Conservation (phyloP, 1,139 yeast species). For the Geotrichum siamense region DNA sequence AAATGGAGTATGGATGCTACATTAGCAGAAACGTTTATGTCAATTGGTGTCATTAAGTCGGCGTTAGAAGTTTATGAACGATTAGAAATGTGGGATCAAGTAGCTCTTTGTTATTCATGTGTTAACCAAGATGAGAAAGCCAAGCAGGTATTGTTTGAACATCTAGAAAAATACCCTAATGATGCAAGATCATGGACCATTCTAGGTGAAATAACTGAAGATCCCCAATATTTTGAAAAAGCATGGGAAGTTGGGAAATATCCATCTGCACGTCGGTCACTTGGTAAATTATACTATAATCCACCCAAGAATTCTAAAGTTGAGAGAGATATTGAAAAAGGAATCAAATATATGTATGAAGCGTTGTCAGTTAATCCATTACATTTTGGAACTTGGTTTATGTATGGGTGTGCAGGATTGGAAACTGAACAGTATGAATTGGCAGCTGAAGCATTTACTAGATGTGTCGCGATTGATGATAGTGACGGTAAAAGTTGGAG, state of each 20-base stretch:
- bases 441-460: conserved; percentile 88
- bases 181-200: conserved; percentile 84
- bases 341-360: conserved; percentile 65
- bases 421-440: conserved; percentile 64
- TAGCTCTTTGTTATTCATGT: conserved; percentile 86
- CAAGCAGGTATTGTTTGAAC: conserved; percentile 46
- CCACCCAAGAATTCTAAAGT: conserved; percentile 56
- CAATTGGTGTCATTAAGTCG: conserved; percentile 75
- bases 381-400: conserved; percentile 78
- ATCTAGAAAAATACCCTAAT: conserved; percentile 52
- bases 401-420: conserved; percentile 86
- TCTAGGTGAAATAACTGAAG: conserved; percentile 76
- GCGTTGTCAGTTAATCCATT: conserved; percentile 72
- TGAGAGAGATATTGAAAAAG: conserved; percentile 45
- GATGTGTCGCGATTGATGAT: conserved; percentile 85
- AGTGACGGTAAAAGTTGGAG: conserved; percentile 85
- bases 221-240: conserved; percentile 70
- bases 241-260: conserved; percentile 86
- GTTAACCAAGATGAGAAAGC: conserved; percentile 71
- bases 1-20: conserved; percentile 79
- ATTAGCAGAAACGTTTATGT: conserved; percentile 82
- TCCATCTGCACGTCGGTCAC: conserved; percentile 76
- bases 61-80: conserved; percentile 89
- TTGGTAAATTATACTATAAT: conserved; percentile 63
- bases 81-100: conserved; percentile 67